phyloP scores from a whole-genome alignment of 352 stramenopile species.

The Phytopythium chamaehyphon region DNA sequence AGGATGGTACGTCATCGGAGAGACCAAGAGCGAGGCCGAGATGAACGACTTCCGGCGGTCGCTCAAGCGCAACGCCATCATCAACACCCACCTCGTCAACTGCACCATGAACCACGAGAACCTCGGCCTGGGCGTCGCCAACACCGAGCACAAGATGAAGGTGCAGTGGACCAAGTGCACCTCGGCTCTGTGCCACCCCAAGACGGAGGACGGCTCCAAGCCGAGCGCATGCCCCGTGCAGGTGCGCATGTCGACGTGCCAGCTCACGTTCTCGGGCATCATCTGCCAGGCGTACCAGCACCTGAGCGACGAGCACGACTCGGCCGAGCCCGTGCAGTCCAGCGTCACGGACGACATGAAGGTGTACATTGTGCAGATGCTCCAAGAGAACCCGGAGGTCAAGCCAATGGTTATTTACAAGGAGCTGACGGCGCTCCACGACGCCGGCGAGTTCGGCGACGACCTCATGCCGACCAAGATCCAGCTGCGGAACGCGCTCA shows the following conservation, averaged over 20 bases:
- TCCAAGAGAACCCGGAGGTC: constrained; percentile 53
- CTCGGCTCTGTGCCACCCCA: constrained; percentile 73
- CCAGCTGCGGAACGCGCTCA: constrained; percentile 74
- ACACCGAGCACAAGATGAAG: constrained; percentile 79
- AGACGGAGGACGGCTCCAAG: constrained; percentile 31
- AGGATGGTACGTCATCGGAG: constrained; percentile 74
- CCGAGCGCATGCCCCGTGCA: constrained; percentile 57
- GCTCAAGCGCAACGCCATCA: constrained; percentile 81
- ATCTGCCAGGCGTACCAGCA: constrained; percentile 78
- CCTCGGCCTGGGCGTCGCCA: constrained; percentile 24
- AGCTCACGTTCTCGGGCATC: constrained; percentile 67
- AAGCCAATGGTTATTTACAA: constrained; percentile 82
- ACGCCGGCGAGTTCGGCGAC: constrained; percentile 47
- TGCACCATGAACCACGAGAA: constrained; percentile 80
- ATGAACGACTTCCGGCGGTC: constrained; percentile 75
- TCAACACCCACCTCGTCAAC: constrained; percentile 80
- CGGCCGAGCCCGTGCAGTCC: constrained; percentile 63
- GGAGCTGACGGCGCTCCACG: constrained; percentile 52
- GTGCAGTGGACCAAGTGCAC: constrained; percentile 84
- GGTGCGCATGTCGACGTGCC: constrained; percentile 78
- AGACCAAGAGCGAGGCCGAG: constrained; percentile 63
- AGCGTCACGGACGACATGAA: constrained; percentile 79
- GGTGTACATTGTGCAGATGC: constrained; percentile 59
- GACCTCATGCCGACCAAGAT: constrained; percentile 84
- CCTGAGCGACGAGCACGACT: constrained; percentile 72